Conservation (phyloP, 331 rosid species). For the Rhamnella rubrinervis region DNA sequence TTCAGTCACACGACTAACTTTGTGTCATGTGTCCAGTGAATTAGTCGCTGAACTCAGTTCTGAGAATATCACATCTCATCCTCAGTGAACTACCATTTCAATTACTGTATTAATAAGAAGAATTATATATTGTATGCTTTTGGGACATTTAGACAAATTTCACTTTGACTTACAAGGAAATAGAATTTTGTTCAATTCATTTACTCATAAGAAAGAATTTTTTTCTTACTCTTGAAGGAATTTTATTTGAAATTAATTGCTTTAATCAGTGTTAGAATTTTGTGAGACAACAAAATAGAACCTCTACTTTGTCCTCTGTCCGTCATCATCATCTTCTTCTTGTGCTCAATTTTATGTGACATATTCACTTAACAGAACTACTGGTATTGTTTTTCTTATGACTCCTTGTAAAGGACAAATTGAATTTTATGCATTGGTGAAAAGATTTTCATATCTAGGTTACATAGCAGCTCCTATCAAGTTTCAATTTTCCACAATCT, state of each 20-base stretch:
- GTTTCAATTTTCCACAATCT: background rate
- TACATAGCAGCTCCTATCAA: background rate
- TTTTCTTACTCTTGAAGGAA: too few relatives aligned
- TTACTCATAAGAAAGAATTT: too few relatives aligned
- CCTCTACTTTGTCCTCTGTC: too few relatives aligned
- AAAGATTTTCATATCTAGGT: background rate
- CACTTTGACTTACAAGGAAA: too few relatives aligned
- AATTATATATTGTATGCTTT: too few relatives aligned
- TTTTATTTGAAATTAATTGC: too few relatives aligned
- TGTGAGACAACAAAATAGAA: too few relatives aligned
- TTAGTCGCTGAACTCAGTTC: background rate
- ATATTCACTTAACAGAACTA: background rate
- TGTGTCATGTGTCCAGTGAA: background rate
- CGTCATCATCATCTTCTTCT: background rate
- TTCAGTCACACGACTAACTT: constrained; percentile 1
- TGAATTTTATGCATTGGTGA: background rate
- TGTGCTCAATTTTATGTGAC: background rate
- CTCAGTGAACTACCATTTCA: too few relatives aligned
- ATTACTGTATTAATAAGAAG: too few relatives aligned
- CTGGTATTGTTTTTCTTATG: background rate
- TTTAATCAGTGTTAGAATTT: too few relatives aligned
- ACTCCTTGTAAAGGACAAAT: background rate
- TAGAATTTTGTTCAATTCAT: too few relatives aligned
- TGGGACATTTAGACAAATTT: too few relatives aligned
- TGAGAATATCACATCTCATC: background rate